phyloP scores from a whole-genome alignment of 768 basidiomycete species.

The Rubroboletus satanas region DNA sequence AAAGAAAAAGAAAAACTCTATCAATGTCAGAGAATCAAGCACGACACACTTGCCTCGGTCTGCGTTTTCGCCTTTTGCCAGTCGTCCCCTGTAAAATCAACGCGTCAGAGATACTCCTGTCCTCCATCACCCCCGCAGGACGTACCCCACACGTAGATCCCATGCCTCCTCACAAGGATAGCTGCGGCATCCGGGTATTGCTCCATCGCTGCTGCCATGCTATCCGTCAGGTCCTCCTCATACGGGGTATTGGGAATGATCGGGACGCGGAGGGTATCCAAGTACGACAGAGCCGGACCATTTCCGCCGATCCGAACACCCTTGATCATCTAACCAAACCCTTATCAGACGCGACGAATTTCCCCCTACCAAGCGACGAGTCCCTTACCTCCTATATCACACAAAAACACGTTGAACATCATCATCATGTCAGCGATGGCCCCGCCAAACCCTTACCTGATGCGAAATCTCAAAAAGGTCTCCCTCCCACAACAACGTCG shows the following conservation, averaged over 20 bases:
- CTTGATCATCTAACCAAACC: conserved; percentile 79
- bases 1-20: neutral
- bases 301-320: conserved; percentile 75
- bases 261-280: conserved; percentile 80
- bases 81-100: conserved; percentile 43
- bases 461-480: conserved; percentile 76
- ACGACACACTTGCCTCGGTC: conserved; percentile 53
- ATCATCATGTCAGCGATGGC: neutral
- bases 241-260: conserved; percentile 91
- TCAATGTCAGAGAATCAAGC: neutral
- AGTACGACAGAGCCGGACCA: conserved; percentile 73
- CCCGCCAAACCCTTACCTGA: conserved; percentile 47
- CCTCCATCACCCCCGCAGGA: neutral
- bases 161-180: conserved; percentile 73
- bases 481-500: conserved; percentile 72
- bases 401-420: neutral
- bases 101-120: conserved; percentile 4
- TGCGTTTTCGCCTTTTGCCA: conserved; percentile 92
- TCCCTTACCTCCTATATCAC: conserved; percentile 38
- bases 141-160: conserved; percentile 84
- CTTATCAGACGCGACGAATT: neutral
- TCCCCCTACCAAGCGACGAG: neutral
- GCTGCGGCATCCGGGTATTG: conserved; percentile 76
- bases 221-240: conserved; percentile 84
- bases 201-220: conserved; percentile 83